Evolutionary conservation across 352 stramenopile species (phyloP).

Genomic region (Pythium aquatile): DNA sequence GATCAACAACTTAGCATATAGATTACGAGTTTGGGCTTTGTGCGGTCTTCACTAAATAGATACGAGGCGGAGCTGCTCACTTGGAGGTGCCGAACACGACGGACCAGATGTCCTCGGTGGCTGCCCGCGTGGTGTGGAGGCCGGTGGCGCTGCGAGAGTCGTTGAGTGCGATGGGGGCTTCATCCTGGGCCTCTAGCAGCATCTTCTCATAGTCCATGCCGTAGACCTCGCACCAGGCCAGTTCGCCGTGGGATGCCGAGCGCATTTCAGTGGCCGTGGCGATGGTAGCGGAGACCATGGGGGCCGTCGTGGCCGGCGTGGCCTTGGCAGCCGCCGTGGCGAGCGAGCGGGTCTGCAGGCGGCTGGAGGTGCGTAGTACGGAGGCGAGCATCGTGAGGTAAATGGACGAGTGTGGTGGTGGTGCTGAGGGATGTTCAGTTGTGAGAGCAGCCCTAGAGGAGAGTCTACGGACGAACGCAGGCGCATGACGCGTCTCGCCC

Average conservation of each 20-base stretch:
- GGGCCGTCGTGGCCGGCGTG: conserved; percentile 19
- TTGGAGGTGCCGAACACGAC: conserved; percentile 28
- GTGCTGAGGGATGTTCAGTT: neutral
- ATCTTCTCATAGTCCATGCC: conserved; percentile 73
- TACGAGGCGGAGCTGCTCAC: neutral
- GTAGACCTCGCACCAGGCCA: conserved; percentile 77
- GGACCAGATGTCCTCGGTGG: conserved; percentile 28
- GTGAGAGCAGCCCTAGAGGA: neutral
- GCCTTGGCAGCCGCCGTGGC: conserved; percentile 21
- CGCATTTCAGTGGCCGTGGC: neutral
- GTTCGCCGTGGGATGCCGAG: conserved; percentile 45
- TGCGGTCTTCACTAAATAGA: neutral
- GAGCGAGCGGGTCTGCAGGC: conserved; percentile 1
- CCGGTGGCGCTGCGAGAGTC: neutral
- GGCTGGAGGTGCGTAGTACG: conserved; percentile 6
- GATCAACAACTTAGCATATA: neutral
- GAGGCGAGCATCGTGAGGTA: conserved; percentile 15
- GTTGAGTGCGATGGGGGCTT: conserved; percentile 40
- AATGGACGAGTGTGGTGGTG: neutral
- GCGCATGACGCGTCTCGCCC: neutral
- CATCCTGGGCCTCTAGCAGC: conserved; percentile 56
- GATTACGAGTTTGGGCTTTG: neutral
- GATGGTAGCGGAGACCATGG: conserved; percentile 17
- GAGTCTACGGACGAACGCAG: neutral
- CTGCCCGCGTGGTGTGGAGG: neutral